A percentile compares a stretch with the other conserved stretches of the same genome.
phyloP scores from a whole-genome alignment of 148 eudicot genomes.

The Arbutus unedo region DNA sequence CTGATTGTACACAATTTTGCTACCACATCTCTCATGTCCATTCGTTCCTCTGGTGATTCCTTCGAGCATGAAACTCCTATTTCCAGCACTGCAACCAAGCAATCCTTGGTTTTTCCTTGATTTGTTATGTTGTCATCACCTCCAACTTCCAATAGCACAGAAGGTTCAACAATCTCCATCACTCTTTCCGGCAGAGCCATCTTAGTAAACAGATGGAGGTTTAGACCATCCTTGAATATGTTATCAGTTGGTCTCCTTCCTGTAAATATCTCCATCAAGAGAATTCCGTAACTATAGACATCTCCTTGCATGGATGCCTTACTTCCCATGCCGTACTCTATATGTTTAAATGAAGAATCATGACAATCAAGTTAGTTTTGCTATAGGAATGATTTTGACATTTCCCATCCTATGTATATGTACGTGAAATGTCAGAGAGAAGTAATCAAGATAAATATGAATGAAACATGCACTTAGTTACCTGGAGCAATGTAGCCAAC shows the following conservation, averaged over 20 bases:
- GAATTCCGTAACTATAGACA: conserved; percentile 18
- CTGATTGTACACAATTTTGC: neutral
- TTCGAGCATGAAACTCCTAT: conserved; percentile 15
- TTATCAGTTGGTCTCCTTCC: conserved; percentile 17
- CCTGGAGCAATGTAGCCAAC: conserved; percentile 17
- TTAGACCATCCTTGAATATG: conserved; percentile 10
- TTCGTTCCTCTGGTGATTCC: conserved; percentile 14
- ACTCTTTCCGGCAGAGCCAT: conserved; percentile 11
- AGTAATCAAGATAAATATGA: no score
- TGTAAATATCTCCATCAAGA: conserved; percentile 20
- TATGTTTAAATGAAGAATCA: neutral
- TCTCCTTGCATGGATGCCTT: conserved; percentile 15
- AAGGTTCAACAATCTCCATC: conserved; percentile 19
- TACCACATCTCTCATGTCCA: conserved; percentile 18
- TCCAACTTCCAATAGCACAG: conserved; percentile 1
- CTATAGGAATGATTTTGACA: no score
- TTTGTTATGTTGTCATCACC: neutral
- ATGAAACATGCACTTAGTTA: neutral
- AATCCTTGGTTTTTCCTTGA: neutral
- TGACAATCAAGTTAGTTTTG: neutral
- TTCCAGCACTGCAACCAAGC: neutral
- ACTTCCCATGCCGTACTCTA: conserved; percentile 15
- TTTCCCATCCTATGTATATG: no score
- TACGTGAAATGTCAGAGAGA: no score
- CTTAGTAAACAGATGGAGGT: conserved; percentile 11